Evolutionary conservation across 2,329 filamentous ascomycete species (phyloP), one percentile per base, ranked within the genome.

Genomic region (Rhinocladiella similis): DNA sequence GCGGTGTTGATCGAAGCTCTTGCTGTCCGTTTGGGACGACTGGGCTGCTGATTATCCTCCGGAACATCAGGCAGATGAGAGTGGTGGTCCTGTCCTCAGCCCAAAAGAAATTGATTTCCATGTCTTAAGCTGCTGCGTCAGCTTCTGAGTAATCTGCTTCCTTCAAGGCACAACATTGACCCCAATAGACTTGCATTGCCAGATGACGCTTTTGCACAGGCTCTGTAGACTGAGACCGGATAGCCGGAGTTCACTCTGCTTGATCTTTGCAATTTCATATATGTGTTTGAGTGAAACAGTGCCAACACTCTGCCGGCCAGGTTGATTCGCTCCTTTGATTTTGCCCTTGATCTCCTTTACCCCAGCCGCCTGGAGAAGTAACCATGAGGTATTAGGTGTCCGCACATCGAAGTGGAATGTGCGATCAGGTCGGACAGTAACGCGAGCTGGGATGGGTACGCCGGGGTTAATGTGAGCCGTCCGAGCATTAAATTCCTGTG

Each of bases 241-340:
- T 60, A 93, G 74, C 56, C 90, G 81, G 60, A 86, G 76, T 74
- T 94, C 90, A 51, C 82, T 78, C 65, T 90, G 88, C 82, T 99
- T 99, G 69, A 99, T 95, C 80, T 90, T 92, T 63, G 94, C 94
- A 74, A 99, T 97, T 77, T 97, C 93, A 76, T 91, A 97, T 19
- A 99, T 80, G 76, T 99, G 94, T 80, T 99, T 99, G 68, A 99
- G 77, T 67, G 88, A 94, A 54, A 99, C 82, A 3, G 84, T 88
- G 56, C 93, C 94, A n/a, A 96, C 84, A 6, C 78, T 84, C 65
- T 96, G 90, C 59, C 87, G 80, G 1, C 87, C 89, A 0, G 90
- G 88, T 53, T 85, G 88, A 68, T 80, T 80, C 0, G 91, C 89
- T 12, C 91, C 94, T 68, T 81, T 80, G 9, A 91, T 79, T 68